Evolutionary conservation across 805 yeast genomes (phyloP).

Genomic region (Starmerella davenportii): DNA sequence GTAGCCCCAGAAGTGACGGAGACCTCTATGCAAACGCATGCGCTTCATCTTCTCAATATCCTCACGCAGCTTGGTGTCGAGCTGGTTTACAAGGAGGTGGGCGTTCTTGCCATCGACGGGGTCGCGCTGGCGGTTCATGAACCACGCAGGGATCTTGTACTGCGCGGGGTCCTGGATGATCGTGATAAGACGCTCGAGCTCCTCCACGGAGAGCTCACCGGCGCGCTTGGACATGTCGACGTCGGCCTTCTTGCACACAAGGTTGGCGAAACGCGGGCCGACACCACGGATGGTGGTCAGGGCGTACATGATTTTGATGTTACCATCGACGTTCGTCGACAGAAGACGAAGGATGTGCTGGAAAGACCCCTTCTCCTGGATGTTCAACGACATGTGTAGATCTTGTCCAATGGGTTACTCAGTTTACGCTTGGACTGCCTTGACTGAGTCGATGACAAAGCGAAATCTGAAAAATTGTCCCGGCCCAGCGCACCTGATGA

Average conservation of each 20-base stretch:
- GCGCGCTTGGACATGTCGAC: slow-evolving; percentile 97
- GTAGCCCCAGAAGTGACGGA: slow-evolving; percentile 99
- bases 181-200: slow-evolving; percentile 98
- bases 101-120: slow-evolving; percentile 96
- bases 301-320: slow-evolving; percentile 99
- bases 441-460: not conserved
- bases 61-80: slow-evolving; percentile 98
- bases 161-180: slow-evolving; percentile 99
- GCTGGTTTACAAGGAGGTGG: slow-evolving; percentile 97
- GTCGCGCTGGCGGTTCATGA: slow-evolving; percentile 99
- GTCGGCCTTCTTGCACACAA: slow-evolving; percentile 99
- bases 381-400: slow-evolving; percentile 75
- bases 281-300: slow-evolving; percentile 99
- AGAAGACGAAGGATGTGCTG: slow-evolving; percentile 99
- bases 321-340: slow-evolving; percentile 99
- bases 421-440: not conserved
- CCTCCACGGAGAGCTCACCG: slow-evolving; percentile 99
- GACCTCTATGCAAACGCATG: slow-evolving; percentile 99
- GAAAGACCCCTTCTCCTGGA: slow-evolving; percentile 98
- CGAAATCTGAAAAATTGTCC: not conserved
- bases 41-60: slow-evolving; percentile 99
- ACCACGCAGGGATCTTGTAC: slow-evolving; percentile 99
- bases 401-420: slow-evolving; percentile 32
- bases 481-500: too few relatives aligned
- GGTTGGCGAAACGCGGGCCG: slow-evolving; percentile 99